phyloP scores from a whole-genome alignment of 1,284 basidiomycete genomes.

The Chiua sp. region DNA sequence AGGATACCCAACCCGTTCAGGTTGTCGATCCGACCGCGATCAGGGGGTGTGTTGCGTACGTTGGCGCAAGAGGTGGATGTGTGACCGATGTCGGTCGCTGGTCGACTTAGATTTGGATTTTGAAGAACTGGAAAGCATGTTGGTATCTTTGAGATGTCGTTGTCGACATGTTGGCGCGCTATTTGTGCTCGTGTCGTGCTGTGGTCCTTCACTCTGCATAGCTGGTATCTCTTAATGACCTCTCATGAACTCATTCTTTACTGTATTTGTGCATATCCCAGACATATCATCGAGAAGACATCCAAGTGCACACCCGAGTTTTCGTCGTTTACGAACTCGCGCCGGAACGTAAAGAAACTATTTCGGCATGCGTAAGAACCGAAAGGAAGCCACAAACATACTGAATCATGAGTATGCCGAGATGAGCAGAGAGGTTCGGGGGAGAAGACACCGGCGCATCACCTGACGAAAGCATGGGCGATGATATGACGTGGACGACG shows the following conservation, averaged over 20 bases:
- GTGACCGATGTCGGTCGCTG: background rate
- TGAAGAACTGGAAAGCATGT: background rate
- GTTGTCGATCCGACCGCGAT: slow-evolving; percentile 53
- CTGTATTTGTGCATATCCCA: background rate
- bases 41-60: slow-evolving; percentile 48
- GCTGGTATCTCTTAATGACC: background rate
- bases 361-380: background rate
- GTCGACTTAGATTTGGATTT: background rate
- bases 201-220: background rate
- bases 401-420: background rate
- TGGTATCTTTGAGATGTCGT: background rate
- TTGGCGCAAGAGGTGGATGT: slow-evolving; percentile 40
- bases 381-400: background rate
- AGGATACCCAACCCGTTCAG: slow-evolving; percentile 54
- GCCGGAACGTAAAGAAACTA: background rate
- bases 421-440: too few species aligned
- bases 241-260: background rate
- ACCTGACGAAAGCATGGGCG: too few species aligned
- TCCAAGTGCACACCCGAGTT: too few species aligned
- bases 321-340: background rate
- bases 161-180: background rate
- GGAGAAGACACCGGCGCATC: too few species aligned
- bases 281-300: too few species aligned
- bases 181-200: background rate
- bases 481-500: too few species aligned